Percentiles rank a stretch among this genome's conserved stretches.
phyloP scores from a whole-genome alignment of 768 basidiomycete genomes.

The Gautieria morchelliformis region DNA sequence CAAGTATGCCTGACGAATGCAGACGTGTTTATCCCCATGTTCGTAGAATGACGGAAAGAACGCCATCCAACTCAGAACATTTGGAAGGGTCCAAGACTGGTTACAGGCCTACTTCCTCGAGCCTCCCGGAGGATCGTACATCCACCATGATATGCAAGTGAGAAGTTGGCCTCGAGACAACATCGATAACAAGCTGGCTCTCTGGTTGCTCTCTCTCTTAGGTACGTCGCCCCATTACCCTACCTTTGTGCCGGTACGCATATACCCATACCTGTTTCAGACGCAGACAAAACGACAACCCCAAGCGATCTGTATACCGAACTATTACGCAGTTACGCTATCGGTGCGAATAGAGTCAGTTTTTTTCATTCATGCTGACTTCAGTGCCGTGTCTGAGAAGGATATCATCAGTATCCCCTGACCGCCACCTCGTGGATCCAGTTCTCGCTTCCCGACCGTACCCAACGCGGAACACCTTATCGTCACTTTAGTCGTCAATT shows the following conservation, averaged over 20 bases:
- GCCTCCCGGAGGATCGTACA: slow-evolving; percentile 42
- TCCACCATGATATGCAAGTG: slow-evolving; percentile 18
- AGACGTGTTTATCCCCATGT: neutral
- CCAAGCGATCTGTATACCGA: neutral
- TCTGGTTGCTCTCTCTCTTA: slow-evolving; percentile 72
- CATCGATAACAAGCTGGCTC: slow-evolving; percentile 46
- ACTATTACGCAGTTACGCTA: slow-evolving; percentile 23
- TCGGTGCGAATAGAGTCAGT: slow-evolving; percentile 47
- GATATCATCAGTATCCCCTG: neutral
- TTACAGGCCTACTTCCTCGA: slow-evolving; percentile 60
- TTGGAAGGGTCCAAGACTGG: slow-evolving; percentile 55
- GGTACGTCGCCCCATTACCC: neutral
- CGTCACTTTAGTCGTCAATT: slow-evolving; percentile 32
- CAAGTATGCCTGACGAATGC: neutral
- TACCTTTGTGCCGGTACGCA: neutral
- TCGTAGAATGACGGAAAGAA: slow-evolving; percentile 58
- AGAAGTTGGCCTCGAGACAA: slow-evolving; percentile 51
- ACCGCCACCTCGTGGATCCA: neutral
- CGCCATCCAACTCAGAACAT: slow-evolving; percentile 57
- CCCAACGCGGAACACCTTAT: neutral
- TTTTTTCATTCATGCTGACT: slow-evolving; percentile 18
- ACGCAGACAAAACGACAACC: neutral
- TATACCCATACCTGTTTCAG: neutral
- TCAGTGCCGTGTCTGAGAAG: slow-evolving; percentile 9
- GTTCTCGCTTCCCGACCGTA: neutral